A percentile compares a stretch with the other conserved stretches of the same genome.
These are phyloP conservation scores for Casuarina cunninghamiana DNA, from an alignment of 306 rosid genomes.

Conservation along the genomic window DNA sequence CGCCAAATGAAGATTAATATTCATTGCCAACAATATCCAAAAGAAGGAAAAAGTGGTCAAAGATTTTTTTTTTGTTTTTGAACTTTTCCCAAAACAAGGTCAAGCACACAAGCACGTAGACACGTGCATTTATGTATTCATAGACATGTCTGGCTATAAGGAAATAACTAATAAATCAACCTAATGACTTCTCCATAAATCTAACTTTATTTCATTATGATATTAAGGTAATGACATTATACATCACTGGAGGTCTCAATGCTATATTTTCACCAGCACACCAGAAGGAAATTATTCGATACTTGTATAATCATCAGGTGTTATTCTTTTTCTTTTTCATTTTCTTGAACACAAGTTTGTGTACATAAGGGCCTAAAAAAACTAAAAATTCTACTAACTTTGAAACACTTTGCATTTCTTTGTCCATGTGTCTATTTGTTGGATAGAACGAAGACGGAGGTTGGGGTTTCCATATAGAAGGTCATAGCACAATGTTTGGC, in stretches of 20 bases:
- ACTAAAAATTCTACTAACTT: neutral
- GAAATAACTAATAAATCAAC: too few relatives aligned
- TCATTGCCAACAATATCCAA: too few relatives aligned
- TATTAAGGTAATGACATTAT: slow-evolving; percentile 50
- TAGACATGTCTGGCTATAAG: too few relatives aligned
- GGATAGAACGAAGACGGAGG: slow-evolving; percentile 72
- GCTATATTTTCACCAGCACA: slow-evolving; percentile 51
- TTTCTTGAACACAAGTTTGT: neutral
- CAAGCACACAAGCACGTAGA: too few relatives aligned
- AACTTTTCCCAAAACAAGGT: too few relatives aligned
- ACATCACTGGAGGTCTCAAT: slow-evolving; percentile 55
- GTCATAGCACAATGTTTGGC: slow-evolving; percentile 71
- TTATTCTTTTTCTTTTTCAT: neutral
- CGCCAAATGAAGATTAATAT: too few relatives aligned
- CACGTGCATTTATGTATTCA: too few relatives aligned
- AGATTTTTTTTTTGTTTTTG: too few relatives aligned
- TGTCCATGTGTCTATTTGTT: neutral
- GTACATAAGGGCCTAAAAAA: neutral
- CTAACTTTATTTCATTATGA: neutral
- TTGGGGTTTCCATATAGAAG: slow-evolving; percentile 73
- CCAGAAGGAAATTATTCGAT: slow-evolving; percentile 58
- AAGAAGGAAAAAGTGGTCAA: too few relatives aligned
- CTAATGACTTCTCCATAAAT: neutral
- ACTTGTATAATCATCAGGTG: slow-evolving; percentile 71
- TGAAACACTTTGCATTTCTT: neutral